A percentile compares a stretch with the other conserved stretches of the same genome.
These are phyloP conservation scores for Populus simonii DNA, from an alignment of 345 rosid species.

Conservation along the genomic window DNA sequence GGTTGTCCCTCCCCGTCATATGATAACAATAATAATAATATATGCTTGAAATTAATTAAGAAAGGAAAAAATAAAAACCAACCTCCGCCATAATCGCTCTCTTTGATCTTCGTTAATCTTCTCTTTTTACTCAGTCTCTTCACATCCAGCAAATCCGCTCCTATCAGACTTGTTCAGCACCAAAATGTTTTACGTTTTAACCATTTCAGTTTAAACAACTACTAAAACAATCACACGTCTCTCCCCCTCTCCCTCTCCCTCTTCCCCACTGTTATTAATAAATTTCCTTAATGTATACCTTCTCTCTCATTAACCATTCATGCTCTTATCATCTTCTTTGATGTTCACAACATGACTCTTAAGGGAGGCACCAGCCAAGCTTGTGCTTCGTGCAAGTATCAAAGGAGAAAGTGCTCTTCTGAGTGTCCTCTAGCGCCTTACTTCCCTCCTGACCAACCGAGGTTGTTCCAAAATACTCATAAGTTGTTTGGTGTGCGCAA, in stretches of 20 bases:
- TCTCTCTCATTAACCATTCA: not conserved
- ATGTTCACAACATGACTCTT: slow-evolving; percentile 59
- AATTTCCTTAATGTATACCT: not conserved
- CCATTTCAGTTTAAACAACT: slow-evolving; percentile 31
- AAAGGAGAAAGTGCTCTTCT: slow-evolving; percentile 59
- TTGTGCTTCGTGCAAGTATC: slow-evolving; percentile 95
- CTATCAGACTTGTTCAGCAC: slow-evolving; percentile 43
- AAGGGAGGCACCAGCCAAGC: slow-evolving; percentile 90
- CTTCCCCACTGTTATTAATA: not conserved
- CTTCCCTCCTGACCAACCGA: slow-evolving; percentile 76
- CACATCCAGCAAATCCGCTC: slow-evolving; percentile 44
- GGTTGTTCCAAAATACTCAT: slow-evolving; percentile 72
- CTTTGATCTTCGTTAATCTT: slow-evolving; percentile 3
- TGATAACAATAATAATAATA: not conserved
- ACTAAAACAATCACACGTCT: not conserved
- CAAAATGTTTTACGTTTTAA: slow-evolving; percentile 17
- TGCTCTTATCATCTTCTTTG: not conserved
- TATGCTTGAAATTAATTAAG: not conserved
- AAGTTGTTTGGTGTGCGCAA: slow-evolving; percentile 77
- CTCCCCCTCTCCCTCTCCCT: too few relatives aligned
- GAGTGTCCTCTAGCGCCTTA: slow-evolving; percentile 79
- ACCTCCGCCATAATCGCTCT: slow-evolving; percentile 12
- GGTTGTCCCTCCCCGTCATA: slow-evolving; percentile 23
- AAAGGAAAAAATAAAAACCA: not conserved
- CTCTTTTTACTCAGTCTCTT: slow-evolving; percentile 40